Evolutionary conservation across 805 yeast genomes (phyloP), one percentile per base, ranked within the genome.

Genomic region (Zygosaccharomyces siamensis): DNA sequence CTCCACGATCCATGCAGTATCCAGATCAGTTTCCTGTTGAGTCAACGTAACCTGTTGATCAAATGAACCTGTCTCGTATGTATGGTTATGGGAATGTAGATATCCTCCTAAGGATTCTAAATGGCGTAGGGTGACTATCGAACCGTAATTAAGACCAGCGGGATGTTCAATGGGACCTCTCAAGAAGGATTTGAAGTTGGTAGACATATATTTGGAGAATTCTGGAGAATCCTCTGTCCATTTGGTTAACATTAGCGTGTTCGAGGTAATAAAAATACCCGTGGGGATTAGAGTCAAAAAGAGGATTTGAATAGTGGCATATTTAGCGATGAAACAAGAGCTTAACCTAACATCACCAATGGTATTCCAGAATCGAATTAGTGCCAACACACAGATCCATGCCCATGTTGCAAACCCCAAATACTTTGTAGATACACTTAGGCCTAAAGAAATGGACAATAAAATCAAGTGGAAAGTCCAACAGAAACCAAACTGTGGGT

Each of bases 21-120:
- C 81, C 12, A 50, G 56, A 57, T 81, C 86, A 44, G 74, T 77
- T 54, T 75, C 76, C 59, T 73, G 79, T 16, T 80, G 79, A 53
- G 83, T 80, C 43, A 87, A 72, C 0, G 96, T 80, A 20, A 92
- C 88, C 66, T 87, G 92, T 66, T 89, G 96, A 60, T 84, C 83
- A 20, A 75, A 67, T 1, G 89, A 76, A 0, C 92, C 95, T 2
- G 77, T 66, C 44, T 79, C 78, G 65, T 86, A 89, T 4, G 71
- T 65, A 57, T 71, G 74, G 38, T 77, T 71, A 64, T 88, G 92
- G 1, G 96, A 86, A 65, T 89, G 95, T 52, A 92, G 70, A 63
- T 88, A 92, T 1, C 83, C 83, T 18, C 93, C 95, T 46, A 80
- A 61, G 1, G 87, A 80, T 47, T 78, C 75, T 24, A 69, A 61